Evolutionary conservation across 805 yeast genomes (phyloP).

Genomic region (Lipomyces sp.): DNA sequence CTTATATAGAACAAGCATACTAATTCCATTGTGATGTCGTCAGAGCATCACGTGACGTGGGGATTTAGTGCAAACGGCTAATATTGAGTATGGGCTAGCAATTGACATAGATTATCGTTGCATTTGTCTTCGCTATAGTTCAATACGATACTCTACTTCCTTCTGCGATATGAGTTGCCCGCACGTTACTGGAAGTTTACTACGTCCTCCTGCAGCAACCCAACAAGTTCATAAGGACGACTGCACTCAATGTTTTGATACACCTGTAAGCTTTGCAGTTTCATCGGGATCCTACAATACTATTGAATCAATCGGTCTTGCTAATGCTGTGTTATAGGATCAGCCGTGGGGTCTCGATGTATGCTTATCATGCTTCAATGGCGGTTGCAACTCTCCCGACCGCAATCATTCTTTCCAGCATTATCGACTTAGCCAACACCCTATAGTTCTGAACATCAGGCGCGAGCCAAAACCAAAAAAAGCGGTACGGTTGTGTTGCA

Average conservation of each 20-base stretch:
- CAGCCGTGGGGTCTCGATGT: constrained; percentile 67
- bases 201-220: constrained; percentile 34
- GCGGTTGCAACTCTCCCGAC: constrained; percentile 54
- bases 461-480: constrained; percentile 39
- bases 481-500: constrained; percentile 39
- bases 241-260: constrained; percentile 83
- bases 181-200: constrained; percentile 20
- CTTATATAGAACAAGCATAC: too few species aligned
- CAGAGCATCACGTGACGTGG: neutral
- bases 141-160: neutral
- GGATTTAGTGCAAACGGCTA: neutral
- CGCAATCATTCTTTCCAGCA: constrained; percentile 68
- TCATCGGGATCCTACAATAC: neutral
- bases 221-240: constrained; percentile 78
- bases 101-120: neutral
- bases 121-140: neutral
- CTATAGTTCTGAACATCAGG: constrained; percentile 61
- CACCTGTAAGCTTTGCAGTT: constrained; percentile 49
- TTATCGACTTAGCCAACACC: constrained; percentile 56
- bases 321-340: constrained; percentile 37
- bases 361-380: constrained; percentile 67
- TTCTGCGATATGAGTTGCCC: constrained; percentile 21
- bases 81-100: neutral
- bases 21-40: neutral
- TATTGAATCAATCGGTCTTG: neutral